Evolutionary conservation across 2,329 filamentous ascomycete species (phyloP).

Genomic region (Rachicladosporium sp.): DNA sequence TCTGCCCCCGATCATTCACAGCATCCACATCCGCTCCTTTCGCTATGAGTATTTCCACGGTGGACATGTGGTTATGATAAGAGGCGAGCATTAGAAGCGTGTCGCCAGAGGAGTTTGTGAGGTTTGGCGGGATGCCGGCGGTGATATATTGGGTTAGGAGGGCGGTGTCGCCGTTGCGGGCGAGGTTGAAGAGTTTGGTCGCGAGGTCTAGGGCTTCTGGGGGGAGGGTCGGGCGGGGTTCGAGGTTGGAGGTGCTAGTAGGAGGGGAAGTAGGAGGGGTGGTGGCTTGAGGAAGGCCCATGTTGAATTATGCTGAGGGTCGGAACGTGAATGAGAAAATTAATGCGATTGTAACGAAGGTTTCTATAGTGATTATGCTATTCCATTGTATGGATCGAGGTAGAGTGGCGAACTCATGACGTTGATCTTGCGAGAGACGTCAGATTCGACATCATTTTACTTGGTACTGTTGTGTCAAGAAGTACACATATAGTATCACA

Average conservation of each 20-base stretch:
- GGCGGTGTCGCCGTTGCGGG: conserved; percentile 45
- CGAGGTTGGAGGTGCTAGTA: neutral
- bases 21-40: conserved; percentile 55
- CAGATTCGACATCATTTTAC: too few species aligned
- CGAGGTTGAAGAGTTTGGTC: conserved; percentile 53
- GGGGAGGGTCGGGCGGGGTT: conserved; percentile 22
- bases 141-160: conserved; percentile 51
- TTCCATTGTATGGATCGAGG: too few species aligned
- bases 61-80: conserved; percentile 53
- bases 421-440: too few species aligned
- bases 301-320: neutral
- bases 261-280: neutral
- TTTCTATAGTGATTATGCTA: too few species aligned
- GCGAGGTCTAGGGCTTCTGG: conserved; percentile 56
- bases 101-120: conserved; percentile 63
- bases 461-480: too few species aligned
- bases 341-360: too few species aligned
- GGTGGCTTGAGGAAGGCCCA: conserved; percentile 5
- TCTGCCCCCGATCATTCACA: conserved; percentile 57
- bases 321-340: too few species aligned
- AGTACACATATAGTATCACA: too few species aligned
- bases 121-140: conserved; percentile 53
- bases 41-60: conserved; percentile 48
- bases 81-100: conserved; percentile 61
- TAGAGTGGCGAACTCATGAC: too few species aligned